Base-by-base conservation (phyloP, 1,284 basidiomycete species). In the Apiotrichum montevideense region DNA sequence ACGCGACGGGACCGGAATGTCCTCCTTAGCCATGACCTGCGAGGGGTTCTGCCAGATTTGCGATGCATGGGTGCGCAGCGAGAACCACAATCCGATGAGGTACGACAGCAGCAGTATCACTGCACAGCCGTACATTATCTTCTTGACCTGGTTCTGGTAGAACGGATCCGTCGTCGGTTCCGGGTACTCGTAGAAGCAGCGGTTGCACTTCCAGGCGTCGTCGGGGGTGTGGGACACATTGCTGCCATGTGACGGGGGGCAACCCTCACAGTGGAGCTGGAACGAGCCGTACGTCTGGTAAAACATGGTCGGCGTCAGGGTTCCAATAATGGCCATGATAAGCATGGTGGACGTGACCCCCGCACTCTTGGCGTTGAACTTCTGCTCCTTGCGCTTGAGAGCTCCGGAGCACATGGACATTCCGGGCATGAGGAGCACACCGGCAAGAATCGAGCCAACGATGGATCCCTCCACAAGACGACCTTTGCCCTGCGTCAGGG, bases 1-100 rank as follows among this genome's bases (percentile, higher is more conserved):
- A 37, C 51, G 57, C 14, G 42, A 52, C 33, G 7, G 82, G 79
- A 21, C 58, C 54, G 46, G 65, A 49, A 13, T 85, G 67, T 51
- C 73, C 46, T 91, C 89, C 55, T 83, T 79, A 56, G 89, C 85
- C 64, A 93, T 80, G 11, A 93, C 80, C 59, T 86, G 88, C 68
- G 91, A 89, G 3, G 92, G 92, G 70, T 98, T 98, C 73, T 98
- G 94, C 96, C 96, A 99, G 66, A 99, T 99, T 73, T 98, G 96
- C 13, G 89, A 87, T 3, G 96, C 96, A 73, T 99, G 96, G 0
- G 96, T 99, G 46, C 93, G 87, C 15, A 99, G 84, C 46, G 95
- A 98, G 80, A 98, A 99, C 96, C 96, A 98, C 0, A 98, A 80
- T 39, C 96, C 96, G 57, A 98, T 85, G 46, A 96, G 83, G 76